Evolutionary conservation across 441 rosid genomes (phyloP).

Genomic region (Populus hybrid): DNA sequence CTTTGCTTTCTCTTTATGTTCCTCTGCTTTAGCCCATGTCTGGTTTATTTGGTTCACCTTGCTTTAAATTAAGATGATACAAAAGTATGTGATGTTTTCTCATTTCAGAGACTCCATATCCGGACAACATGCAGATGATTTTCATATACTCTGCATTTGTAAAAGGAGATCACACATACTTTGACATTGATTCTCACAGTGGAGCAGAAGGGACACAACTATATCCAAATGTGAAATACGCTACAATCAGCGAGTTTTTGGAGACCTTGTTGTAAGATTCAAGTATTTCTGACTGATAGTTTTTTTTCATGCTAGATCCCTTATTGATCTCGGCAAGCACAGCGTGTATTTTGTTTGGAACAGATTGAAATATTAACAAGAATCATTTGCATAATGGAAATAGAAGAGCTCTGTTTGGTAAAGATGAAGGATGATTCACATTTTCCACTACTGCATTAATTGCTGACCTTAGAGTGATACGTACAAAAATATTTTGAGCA

Average conservation of each 20-base stretch:
- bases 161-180: conserved; percentile 60
- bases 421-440: neutral
- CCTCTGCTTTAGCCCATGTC: neutral
- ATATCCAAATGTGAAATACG: conserved; percentile 45
- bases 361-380: neutral
- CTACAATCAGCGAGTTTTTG: conserved; percentile 39
- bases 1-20: neutral
- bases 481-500: too few species aligned
- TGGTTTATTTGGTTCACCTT: neutral
- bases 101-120: conserved; percentile 52
- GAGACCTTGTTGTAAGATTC: conserved; percentile 31
- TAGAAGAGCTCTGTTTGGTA: neutral
- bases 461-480: neutral
- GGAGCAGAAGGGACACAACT: conserved; percentile 49
- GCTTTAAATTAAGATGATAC: neutral
- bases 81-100: neutral
- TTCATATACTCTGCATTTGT: conserved; percentile 52
- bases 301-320: neutral
- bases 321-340: neutral
- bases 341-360: neutral
- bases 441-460: neutral
- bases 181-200: conserved; percentile 29
- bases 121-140: conserved; percentile 42
- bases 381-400: neutral
- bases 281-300: neutral